A percentile compares a stretch with the other conserved stretches of the same genome.
Conservation (phyloP, 257 asterid species). For the Solanum pinnatisectum region DNA sequence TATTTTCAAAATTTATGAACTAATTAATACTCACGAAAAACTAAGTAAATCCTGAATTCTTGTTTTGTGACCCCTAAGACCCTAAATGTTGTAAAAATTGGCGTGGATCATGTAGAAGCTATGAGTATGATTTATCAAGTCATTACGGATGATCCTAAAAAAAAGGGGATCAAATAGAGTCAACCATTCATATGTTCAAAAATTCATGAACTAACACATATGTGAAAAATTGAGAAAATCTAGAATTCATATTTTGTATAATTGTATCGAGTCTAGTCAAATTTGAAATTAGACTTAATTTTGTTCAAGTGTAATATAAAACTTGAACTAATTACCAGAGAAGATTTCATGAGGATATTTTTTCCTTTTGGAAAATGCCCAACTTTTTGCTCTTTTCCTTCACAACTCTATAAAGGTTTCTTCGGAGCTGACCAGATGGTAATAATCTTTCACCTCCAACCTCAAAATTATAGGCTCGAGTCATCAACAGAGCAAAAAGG, state of each 20-base stretch:
- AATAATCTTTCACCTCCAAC: too few relatives aligned
- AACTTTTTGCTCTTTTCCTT: too few relatives aligned
- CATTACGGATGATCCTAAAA: background rate
- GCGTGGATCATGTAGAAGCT: background rate
- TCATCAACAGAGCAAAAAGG: too few relatives aligned
- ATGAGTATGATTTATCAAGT: background rate
- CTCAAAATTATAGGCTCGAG: too few relatives aligned
- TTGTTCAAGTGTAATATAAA: background rate
- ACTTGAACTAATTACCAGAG: too few relatives aligned
- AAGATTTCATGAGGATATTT: background rate
- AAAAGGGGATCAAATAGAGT: background rate
- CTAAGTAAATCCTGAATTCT: fast-evolving
- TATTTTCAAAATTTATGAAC: background rate
- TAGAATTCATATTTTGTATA: background rate
- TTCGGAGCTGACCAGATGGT: background rate
- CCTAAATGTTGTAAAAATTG: background rate
- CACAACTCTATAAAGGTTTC: too few relatives aligned
- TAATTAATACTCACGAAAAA: too few relatives aligned
- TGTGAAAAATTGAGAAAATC: too few relatives aligned
- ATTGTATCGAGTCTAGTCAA: background rate
- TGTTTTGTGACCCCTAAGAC: background rate
- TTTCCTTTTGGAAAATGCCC: too few relatives aligned
- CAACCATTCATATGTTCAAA: background rate
- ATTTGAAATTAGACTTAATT: background rate
- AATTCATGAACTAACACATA: background rate